These are phyloP conservation scores for Neobulgaria alba DNA, from an alignment of 2,329 filamentous ascomycete species.

Conservation along the genomic window DNA sequence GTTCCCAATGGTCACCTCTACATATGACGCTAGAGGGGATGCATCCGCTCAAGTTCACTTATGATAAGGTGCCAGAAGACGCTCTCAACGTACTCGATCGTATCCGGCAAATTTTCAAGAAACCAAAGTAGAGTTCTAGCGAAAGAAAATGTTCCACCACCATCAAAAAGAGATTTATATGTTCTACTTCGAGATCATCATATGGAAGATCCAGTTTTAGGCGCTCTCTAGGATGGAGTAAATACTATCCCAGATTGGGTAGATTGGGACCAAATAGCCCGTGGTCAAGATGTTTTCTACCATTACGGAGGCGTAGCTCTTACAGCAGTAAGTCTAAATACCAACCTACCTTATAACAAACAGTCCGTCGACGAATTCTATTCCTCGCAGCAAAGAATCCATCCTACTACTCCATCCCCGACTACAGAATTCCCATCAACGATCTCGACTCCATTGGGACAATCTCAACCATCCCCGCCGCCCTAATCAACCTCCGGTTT, in stretches of 20 bases:
- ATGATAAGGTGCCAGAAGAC: conserved; percentile 60
- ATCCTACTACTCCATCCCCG: conserved; percentile 51
- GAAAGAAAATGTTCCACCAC: conserved; percentile 30
- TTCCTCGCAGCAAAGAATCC: conserved; percentile 46
- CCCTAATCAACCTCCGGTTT: conserved; percentile 58
- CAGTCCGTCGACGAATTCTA: conserved; percentile 57
- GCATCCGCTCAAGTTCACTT: conserved; percentile 52
- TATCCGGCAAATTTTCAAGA: conserved; percentile 32
- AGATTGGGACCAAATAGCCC: conserved; percentile 64
- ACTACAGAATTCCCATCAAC: conserved; percentile 61
- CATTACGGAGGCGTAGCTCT: conserved; percentile 62
- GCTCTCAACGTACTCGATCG: conserved; percentile 55
- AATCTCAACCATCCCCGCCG: conserved; percentile 60
- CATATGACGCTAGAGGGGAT: conserved; percentile 55
- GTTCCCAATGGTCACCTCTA: conserved; percentile 58
- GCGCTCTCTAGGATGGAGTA: conserved; percentile 55
- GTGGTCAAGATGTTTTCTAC: conserved; percentile 71
- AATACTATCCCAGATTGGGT: conserved; percentile 66
- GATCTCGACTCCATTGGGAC: conserved; percentile 69
- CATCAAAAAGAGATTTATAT: conserved; percentile 49
- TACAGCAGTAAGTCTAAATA: conserved; percentile 38
- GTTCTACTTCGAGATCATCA: conserved; percentile 51
- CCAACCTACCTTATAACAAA: not conserved
- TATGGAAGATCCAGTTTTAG: conserved; percentile 43
- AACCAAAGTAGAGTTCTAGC: conserved; percentile 27